These are phyloP conservation scores for Nymphaea thermarum DNA, from an alignment of 164 flowering plant genomes.

Conservation along the genomic window DNA sequence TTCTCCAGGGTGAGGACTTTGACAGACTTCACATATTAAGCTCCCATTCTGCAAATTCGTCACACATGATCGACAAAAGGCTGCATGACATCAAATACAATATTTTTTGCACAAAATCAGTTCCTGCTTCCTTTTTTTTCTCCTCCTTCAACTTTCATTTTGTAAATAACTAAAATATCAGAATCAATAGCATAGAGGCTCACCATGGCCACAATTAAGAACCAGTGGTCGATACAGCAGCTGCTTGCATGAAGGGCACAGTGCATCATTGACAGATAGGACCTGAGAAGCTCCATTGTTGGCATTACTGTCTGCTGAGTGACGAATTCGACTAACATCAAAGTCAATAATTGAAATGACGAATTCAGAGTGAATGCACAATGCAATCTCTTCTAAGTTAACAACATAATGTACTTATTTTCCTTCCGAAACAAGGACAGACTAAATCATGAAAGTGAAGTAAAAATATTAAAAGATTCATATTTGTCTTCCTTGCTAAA, in stretches of 20 bases:
- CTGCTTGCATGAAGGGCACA: slow-evolving; percentile 53
- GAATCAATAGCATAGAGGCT: slow-evolving; percentile 1
- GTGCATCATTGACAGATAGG: slow-evolving; percentile 38
- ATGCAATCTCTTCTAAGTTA: too few relatives aligned
- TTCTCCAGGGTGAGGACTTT: slow-evolving; percentile 40
- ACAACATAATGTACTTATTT: too few relatives aligned
- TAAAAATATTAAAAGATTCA: not conserved
- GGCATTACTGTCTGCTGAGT: not conserved
- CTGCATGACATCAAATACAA: slow-evolving; percentile 24
- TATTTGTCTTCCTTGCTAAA: not conserved
- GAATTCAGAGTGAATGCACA: not conserved
- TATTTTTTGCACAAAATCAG: not conserved
- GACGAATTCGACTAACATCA: slow-evolving; percentile 2
- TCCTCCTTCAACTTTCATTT: not conserved
- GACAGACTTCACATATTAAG: slow-evolving; percentile 51
- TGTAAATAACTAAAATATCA: not conserved
- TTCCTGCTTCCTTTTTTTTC: not conserved
- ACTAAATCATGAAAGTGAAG: not conserved
- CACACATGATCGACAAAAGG: slow-evolving; percentile 51
- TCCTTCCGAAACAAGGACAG: too few relatives aligned
- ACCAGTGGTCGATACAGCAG: slow-evolving; percentile 55
- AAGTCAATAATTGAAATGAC: not conserved
- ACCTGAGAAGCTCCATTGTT: slow-evolving; percentile 8
- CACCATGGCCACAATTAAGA: slow-evolving; percentile 97
- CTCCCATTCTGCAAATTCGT: slow-evolving; percentile 14